These are phyloP conservation scores for Metschnikowia reukaufii DNA, from an alignment of 805 yeast genomes.

Conservation along the genomic window DNA sequence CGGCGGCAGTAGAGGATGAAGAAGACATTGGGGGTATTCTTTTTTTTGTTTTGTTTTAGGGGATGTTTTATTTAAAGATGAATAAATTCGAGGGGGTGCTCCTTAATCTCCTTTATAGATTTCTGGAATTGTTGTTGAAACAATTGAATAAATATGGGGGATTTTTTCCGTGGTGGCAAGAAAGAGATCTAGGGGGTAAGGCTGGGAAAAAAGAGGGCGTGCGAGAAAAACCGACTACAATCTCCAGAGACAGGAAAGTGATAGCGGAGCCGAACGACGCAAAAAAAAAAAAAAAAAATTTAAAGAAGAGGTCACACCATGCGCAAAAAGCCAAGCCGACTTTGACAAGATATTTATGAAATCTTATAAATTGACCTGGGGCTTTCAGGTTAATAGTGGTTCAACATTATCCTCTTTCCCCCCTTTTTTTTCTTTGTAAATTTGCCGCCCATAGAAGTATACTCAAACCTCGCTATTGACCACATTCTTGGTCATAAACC, in stretches of 20 bases:
- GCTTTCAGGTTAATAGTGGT: no score
- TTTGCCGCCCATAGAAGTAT: no score
- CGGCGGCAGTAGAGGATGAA: constrained; percentile 5
- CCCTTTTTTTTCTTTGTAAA: background rate
- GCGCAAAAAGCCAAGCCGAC: no score
- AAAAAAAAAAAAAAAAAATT: no score
- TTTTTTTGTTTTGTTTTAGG: background rate
- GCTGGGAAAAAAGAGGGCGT: background rate
- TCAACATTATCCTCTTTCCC: background rate
- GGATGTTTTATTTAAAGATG: background rate
- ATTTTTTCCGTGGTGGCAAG: background rate
- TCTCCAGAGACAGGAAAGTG: background rate
- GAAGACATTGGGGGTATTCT: background rate
- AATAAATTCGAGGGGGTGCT: background rate
- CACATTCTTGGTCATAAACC: no score
- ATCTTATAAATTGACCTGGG: background rate
- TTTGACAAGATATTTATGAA: no score
- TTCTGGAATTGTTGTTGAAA: constrained; percentile 3
- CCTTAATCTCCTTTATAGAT: background rate
- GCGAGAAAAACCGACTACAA: background rate
- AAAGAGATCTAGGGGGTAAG: constrained; percentile 9
- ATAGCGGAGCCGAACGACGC: background rate
- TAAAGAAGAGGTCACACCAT: background rate
- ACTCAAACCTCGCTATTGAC: no score
- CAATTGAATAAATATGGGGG: constrained; percentile 8